A percentile compares a stretch with the other conserved stretches of the same genome.
These are phyloP conservation scores for Hypocrella siamensis DNA, from an alignment of 2,329 filamentous ascomycete species.

Conservation along the genomic window DNA sequence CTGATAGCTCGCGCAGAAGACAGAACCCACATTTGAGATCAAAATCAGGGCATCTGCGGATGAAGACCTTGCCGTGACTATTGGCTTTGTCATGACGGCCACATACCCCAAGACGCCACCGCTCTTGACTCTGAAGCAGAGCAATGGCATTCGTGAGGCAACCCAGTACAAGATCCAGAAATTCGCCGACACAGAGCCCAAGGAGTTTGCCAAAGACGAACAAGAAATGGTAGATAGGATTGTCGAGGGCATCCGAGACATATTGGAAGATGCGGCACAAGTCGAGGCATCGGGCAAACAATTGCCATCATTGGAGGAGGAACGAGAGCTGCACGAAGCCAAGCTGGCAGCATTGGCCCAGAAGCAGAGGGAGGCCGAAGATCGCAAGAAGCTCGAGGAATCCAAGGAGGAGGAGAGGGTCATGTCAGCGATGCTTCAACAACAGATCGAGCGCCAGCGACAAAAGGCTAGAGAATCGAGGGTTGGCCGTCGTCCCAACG, in stretches of 20 bases:
- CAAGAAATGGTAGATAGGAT: conserved; percentile 50
- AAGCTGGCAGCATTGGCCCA: conserved; percentile 45
- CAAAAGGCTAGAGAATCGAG: conserved; percentile 49
- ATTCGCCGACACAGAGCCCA: conserved; percentile 42
- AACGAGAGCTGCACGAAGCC: conserved; percentile 70
- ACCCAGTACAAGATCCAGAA: conserved; percentile 56
- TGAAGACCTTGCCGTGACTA: conserved; percentile 50
- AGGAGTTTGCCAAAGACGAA: conserved; percentile 32
- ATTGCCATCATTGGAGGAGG: conserved; percentile 76
- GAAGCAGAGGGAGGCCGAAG: conserved; percentile 37
- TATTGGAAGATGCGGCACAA: conserved; percentile 74
- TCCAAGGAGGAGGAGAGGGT: conserved; percentile 53
- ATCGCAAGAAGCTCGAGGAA: conserved; percentile 37
- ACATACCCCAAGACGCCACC: conserved; percentile 83
- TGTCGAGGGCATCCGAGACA: conserved; percentile 52
- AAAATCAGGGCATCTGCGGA: conserved; percentile 60
- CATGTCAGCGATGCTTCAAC: conserved; percentile 54
- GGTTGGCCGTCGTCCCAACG: conserved; percentile 37
- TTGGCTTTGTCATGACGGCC: conserved; percentile 71
- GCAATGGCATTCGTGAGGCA: conserved; percentile 49
- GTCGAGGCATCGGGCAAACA: conserved; percentile 60
- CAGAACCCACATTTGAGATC: conserved; percentile 71
- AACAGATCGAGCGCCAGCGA: conserved; percentile 53
- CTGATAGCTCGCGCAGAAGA: conserved; percentile 36
- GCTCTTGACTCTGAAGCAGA: conserved; percentile 50